Evolutionary conservation across 345 rosid genomes (phyloP), one percentile per base, ranked within the genome.

Genomic region (Gynandropsis gynandra): DNA sequence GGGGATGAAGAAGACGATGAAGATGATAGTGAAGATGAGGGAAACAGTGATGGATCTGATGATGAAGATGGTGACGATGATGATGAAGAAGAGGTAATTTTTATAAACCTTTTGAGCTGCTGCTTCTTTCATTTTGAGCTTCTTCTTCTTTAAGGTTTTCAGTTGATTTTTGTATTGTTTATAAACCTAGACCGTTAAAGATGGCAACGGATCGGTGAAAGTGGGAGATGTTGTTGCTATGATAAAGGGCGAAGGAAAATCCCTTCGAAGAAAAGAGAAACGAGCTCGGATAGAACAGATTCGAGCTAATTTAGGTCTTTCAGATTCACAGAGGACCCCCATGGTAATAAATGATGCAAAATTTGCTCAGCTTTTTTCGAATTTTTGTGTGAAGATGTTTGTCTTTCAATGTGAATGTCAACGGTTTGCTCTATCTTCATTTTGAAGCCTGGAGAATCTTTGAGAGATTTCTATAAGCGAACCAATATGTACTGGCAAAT

Each of bases 401-500:
- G 4, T 11, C 17, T 55, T 33, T 42, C 1, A 21, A 24, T 20
- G 24, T 48, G 57, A 60, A 67, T 36, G 36, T 39, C 6, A 55
- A 12, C 65, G 45, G 45, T 52, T 39, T 21, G 40, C 40, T 33
- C 33, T 52, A 40, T 61, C 41, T 68, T 62, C 36, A 29, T 62
- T 59, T 32, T 67, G 63, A 60, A 90, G 98, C 95, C 98, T 52
- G 98, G 96, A 62, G 98, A 90, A 66, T 68, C 89, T 42, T 79
- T 90, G 70, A 84, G 68, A 70, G 96, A 90, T 68, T 90, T 90
- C 79, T 90, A 90, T 54, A 79, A 65, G 64, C 96, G 96, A 13
- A 90, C 98, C 15, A 84, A 65, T 66, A 42, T 84, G 81, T 90
- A 90, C 72, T 87, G 98, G 98, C 98, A 87, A 76, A 87, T 90